Evolutionary conservation across 192 early-diverging fungal genomes (phyloP).

Genomic region (Oehlia diaphana): DNA sequence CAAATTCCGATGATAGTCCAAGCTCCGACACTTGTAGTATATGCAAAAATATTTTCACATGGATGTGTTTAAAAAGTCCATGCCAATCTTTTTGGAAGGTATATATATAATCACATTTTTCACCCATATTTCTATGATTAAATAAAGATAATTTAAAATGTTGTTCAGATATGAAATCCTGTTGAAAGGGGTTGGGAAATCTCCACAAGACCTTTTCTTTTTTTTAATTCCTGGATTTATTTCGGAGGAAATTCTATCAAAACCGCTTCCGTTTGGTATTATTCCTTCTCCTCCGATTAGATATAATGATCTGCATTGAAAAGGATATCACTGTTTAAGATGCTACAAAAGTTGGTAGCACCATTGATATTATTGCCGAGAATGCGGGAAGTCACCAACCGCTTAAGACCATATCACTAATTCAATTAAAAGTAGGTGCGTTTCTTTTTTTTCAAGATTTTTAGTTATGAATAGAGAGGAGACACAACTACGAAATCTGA

Average conservation of each 20-base stretch:
- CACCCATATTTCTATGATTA: too few species aligned
- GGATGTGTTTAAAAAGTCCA: background rate
- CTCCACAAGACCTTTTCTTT: background rate
- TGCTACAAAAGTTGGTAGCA: background rate
- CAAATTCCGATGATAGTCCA: too few species aligned
- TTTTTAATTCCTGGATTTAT: background rate
- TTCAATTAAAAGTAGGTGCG: too few species aligned
- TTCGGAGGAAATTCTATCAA: too few species aligned
- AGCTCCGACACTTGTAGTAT: background rate
- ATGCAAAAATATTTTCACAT: background rate
- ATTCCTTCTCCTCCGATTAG: background rate
- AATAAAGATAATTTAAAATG: background rate
- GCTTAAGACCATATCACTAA: too few species aligned
- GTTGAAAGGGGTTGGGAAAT: background rate
- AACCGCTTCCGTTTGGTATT: background rate
- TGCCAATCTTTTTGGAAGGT: constrained; percentile 2
- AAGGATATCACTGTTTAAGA: background rate
- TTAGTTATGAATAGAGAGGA: too few species aligned
- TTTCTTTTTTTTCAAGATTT: too few species aligned
- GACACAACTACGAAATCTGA: too few species aligned
- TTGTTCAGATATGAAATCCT: background rate
- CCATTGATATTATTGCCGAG: too few species aligned
- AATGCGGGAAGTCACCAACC: too few species aligned
- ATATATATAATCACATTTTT: background rate
- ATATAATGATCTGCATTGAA: background rate